Evolutionary conservation across 2,329 filamentous ascomycete genomes (phyloP).

Genomic region (Penicillium nordicum): DNA sequence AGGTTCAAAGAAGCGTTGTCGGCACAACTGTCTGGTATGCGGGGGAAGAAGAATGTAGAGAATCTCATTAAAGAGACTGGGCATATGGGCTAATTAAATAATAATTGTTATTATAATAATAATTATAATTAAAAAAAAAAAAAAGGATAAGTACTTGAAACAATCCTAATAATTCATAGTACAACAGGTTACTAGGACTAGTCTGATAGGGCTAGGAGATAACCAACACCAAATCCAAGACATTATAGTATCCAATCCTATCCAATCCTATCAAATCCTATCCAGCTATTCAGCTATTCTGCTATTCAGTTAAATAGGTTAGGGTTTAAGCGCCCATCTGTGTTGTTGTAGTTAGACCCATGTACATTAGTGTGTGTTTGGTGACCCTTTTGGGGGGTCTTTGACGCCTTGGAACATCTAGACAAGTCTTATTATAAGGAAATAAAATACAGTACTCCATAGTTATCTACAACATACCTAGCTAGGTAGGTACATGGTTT

Average conservation of each 20-base stretch:
- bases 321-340: not conserved
- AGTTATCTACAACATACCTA: not conserved
- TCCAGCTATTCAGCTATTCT: too few relatives aligned
- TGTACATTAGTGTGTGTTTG: not conserved
- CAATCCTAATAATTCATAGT: not conserved
- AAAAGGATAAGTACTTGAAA: not conserved
- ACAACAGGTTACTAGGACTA: not conserved
- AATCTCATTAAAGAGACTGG: not conserved
- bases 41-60: conserved; percentile 4
- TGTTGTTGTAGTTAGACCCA: not conserved
- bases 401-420: not conserved
- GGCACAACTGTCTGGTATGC: conserved; percentile 15
- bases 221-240: not conserved
- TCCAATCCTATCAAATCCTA: too few relatives aligned
- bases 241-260: too few relatives aligned
- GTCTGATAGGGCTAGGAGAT: not conserved
- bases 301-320: too few relatives aligned
- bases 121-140: not conserved
- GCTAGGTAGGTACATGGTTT: not conserved
- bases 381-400: not conserved
- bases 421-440: not conserved
- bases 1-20: conserved; percentile 1
- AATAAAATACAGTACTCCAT: not conserved
- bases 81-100: not conserved
- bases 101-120: too few relatives aligned